Percentiles rank a stretch among this genome's conserved stretches.
Conservation (phyloP, 2,329 filamentous ascomycete species). For the Paecilomyces sp. region DNA sequence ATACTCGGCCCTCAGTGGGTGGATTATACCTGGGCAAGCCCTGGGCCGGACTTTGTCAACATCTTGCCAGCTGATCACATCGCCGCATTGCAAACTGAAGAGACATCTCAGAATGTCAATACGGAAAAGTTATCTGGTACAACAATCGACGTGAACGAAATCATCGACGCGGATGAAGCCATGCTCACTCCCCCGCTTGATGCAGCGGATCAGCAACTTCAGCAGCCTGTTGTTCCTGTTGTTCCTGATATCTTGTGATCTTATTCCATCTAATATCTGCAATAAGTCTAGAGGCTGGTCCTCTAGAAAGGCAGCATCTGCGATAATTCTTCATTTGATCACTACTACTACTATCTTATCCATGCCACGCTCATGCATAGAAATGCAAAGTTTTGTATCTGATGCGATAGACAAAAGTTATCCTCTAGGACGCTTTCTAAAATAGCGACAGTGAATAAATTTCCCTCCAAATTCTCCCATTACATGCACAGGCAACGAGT, state of each 20-base stretch:
- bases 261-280: neutral
- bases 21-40: slow-evolving; percentile 40
- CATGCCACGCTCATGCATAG: neutral
- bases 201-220: slow-evolving; percentile 11
- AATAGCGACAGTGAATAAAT: no score
- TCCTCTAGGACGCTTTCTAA: no score
- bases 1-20: slow-evolving; percentile 36
- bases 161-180: slow-evolving; percentile 2
- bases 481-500: no score
- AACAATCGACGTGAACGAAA: neutral
- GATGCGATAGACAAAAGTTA: no score
- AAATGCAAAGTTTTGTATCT: neutral
- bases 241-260: neutral
- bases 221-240: neutral
- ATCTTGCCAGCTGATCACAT: slow-evolving; percentile 20
- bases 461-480: no score
- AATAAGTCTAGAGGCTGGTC: neutral
- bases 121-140: slow-evolving; percentile 1
- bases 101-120: neutral
- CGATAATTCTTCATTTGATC: no score
- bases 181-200: slow-evolving; percentile 27
- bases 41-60: slow-evolving; percentile 35
- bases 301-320: neutral
- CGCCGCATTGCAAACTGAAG: slow-evolving; percentile 6
- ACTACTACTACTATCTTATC: neutral